A percentile compares a stretch with the other conserved stretches of the same genome.
These are phyloP conservation scores for Ophiostoma triangulosporum DNA, from an alignment of 2,329 filamentous ascomycete species.

Conservation along the genomic window DNA sequence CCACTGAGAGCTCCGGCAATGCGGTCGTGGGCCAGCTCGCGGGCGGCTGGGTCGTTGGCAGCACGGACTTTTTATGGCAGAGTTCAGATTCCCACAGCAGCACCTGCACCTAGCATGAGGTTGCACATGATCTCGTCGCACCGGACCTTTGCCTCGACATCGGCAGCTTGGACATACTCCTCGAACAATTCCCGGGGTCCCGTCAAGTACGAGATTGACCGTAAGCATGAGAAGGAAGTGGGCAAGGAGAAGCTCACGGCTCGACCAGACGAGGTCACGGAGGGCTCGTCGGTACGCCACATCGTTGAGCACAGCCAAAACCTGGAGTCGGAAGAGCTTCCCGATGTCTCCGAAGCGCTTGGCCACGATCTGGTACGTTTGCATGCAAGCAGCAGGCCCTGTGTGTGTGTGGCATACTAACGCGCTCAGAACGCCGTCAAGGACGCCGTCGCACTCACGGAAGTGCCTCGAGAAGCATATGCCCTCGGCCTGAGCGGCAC, in stretches of 20 bases:
- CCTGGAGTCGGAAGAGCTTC: background rate
- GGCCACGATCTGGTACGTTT: constrained; percentile 39
- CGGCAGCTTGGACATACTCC: constrained; percentile 10
- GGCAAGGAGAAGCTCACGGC: constrained; percentile 42
- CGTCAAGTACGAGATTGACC: constrained; percentile 28
- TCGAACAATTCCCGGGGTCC: constrained; percentile 10
- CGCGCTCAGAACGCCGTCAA: constrained; percentile 44
- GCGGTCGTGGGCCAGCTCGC: background rate
- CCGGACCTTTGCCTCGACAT: background rate
- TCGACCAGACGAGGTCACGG: constrained; percentile 46
- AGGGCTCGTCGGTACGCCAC: constrained; percentile 40
- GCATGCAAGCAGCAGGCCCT: too few species aligned
- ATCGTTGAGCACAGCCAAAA: constrained; percentile 27
- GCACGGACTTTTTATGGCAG: background rate
- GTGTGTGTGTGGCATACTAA: background rate
- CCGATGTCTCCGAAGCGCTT: constrained; percentile 21
- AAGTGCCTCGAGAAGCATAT: constrained; percentile 54
- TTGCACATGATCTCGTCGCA: background rate
- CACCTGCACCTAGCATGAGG: background rate
- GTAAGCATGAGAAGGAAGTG: constrained; percentile 40
- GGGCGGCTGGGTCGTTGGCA: background rate
- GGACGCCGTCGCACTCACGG: constrained; percentile 51
- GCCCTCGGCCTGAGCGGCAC: constrained; percentile 64
- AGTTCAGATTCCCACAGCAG: background rate
- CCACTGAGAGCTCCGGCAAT: background rate